phyloP scores from a whole-genome alignment of 2,329 filamentous ascomycete species.

The Cytospora mali region DNA sequence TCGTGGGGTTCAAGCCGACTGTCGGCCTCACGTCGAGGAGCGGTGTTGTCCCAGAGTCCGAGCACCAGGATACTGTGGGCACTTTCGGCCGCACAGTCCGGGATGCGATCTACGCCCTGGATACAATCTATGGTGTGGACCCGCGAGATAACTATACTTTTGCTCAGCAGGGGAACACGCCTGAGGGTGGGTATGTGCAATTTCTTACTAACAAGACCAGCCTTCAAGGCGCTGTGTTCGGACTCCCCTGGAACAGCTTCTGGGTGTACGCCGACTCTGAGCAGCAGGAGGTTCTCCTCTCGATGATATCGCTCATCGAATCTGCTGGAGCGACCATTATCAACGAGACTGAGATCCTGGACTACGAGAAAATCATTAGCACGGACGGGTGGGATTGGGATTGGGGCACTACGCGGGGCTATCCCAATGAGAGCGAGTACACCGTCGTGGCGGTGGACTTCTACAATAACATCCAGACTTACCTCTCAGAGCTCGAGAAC shows the following conservation, averaged over 20 bases:
- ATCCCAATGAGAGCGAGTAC: slow-evolving; percentile 73
- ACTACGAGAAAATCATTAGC: slow-evolving; percentile 63
- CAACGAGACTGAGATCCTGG: slow-evolving; percentile 69
- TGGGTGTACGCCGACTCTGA: slow-evolving; percentile 63
- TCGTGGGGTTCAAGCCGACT: slow-evolving; percentile 66
- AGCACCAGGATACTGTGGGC: slow-evolving; percentile 71
- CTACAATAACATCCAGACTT: slow-evolving; percentile 63
- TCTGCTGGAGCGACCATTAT: slow-evolving; percentile 67
- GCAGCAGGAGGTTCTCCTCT: slow-evolving; percentile 57
- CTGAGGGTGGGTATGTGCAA: slow-evolving; percentile 57
- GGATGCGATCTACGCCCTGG: slow-evolving; percentile 68
- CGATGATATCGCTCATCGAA: slow-evolving; percentile 56
- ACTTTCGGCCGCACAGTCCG: slow-evolving; percentile 67
- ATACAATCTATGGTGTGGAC: slow-evolving; percentile 70
- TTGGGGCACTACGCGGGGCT: slow-evolving; percentile 63
- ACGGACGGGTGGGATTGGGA: slow-evolving; percentile 76
- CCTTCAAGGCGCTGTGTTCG: slow-evolving; percentile 66
- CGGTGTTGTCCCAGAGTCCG: slow-evolving; percentile 66
- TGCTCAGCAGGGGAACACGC: slow-evolving; percentile 57
- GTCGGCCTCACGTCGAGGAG: slow-evolving; percentile 66
- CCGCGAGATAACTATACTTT: slow-evolving; percentile 66
- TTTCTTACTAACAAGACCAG: slow-evolving; percentile 56
- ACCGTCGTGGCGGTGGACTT: slow-evolving; percentile 73
- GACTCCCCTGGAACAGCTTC: slow-evolving; percentile 72
- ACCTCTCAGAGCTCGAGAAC: slow-evolving; percentile 65